Percentiles rank a stretch among this genome's conserved stretches.
phyloP scores from a whole-genome alignment of 331 rosid species.

The Pyracantha coccinea region DNA sequence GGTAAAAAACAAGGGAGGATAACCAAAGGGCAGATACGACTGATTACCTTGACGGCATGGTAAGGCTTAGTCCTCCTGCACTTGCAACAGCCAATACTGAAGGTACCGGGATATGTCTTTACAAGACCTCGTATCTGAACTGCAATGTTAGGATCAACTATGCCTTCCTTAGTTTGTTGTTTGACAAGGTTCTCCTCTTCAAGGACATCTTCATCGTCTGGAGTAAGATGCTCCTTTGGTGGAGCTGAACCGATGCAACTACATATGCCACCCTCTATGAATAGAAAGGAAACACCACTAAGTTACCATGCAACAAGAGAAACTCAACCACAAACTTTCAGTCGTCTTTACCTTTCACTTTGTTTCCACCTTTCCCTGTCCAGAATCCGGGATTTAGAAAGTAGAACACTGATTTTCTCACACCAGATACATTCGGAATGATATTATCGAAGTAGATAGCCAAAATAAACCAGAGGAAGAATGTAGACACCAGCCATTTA shows the following conservation, averaged over 20 bases:
- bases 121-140: slow-evolving; percentile 80
- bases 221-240: slow-evolving; percentile 33
- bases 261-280: slow-evolving; percentile 65
- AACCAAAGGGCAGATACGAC: background rate
- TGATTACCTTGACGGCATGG: slow-evolving; percentile 70
- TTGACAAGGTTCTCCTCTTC: slow-evolving; percentile 73
- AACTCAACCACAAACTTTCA: slow-evolving; percentile 3
- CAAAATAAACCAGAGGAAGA: slow-evolving; percentile 68
- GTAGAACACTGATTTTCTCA: slow-evolving; percentile 67
- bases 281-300: slow-evolving; percentile 9
- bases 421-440: slow-evolving; percentile 80
- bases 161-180: slow-evolving; percentile 36
- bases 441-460: slow-evolving; percentile 88
- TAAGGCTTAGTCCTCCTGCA: slow-evolving; percentile 45
- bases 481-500: slow-evolving; percentile 60
- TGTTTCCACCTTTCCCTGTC: slow-evolving; percentile 66
- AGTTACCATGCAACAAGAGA: slow-evolving; percentile 9
- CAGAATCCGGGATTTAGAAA: slow-evolving; percentile 71
- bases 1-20: too few species aligned
- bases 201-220: slow-evolving; percentile 85
- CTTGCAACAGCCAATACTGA: slow-evolving; percentile 38
- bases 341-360: slow-evolving; percentile 51
- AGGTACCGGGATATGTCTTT: slow-evolving; percentile 64
- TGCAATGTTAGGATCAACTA: slow-evolving; percentile 44
- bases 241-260: slow-evolving; percentile 52